phyloP scores from a whole-genome alignment of 2,329 filamentous ascomycete species.

The Lasiodiplodia sp. region DNA sequence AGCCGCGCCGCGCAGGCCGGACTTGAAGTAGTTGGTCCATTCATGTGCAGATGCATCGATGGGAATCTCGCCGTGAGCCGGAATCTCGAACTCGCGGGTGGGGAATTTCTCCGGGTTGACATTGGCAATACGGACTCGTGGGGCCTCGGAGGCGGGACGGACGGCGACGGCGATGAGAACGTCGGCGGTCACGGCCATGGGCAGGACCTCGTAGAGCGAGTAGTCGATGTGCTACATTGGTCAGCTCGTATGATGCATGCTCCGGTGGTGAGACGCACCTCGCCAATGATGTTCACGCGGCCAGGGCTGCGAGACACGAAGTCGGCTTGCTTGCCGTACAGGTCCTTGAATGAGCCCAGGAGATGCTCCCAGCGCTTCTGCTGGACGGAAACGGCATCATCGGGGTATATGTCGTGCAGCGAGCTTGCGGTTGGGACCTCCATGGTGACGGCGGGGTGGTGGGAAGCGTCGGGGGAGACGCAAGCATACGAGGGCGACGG shows the following conservation, averaged over 20 bases:
- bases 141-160: conserved; percentile 62
- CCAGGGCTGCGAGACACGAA: conserved; percentile 92
- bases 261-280: conserved; percentile 52
- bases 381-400: conserved; percentile 72
- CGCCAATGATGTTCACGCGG: conserved; percentile 96
- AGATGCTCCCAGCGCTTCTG: conserved; percentile 78
- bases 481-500: conserved; percentile 11
- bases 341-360: conserved; percentile 71
- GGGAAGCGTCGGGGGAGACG: background rate
- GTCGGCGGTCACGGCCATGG: conserved; percentile 94
- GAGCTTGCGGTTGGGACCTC: conserved; percentile 76
- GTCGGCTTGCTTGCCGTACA: conserved; percentile 73
- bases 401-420: conserved; percentile 83
- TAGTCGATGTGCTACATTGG: conserved; percentile 84
- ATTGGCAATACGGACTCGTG: conserved; percentile 79
- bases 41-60: conserved; percentile 88
- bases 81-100: conserved; percentile 75
- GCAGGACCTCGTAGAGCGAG: conserved; percentile 92
- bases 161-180: conserved; percentile 81
- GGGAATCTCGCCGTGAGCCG: conserved; percentile 59
- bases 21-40: conserved; percentile 99
- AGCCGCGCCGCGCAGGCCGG: conserved; percentile 82
- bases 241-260: conserved; percentile 10
- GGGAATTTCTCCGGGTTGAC: conserved; percentile 78
- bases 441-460: conserved; percentile 24